phyloP scores from a whole-genome alignment of 257 asterid species.

The Knoxia roxburghii region DNA sequence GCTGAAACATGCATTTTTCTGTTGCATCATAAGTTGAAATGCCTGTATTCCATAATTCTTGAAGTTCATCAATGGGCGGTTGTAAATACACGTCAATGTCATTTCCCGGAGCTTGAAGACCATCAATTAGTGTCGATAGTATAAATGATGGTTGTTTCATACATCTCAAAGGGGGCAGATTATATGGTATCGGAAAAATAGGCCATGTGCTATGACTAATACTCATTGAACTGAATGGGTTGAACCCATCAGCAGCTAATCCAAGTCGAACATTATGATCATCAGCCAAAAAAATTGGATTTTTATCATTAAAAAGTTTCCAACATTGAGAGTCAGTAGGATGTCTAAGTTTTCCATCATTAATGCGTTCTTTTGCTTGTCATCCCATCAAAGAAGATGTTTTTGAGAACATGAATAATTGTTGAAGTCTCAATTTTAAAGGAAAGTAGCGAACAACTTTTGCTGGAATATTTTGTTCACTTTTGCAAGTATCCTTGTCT shows the following conservation, averaged over 20 bases:
- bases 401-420: conserved; percentile 13
- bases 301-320: background rate
- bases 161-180: background rate
- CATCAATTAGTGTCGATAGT: background rate
- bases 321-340: conserved; percentile 8
- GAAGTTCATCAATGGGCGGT: background rate
- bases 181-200: background rate
- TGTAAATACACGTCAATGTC: background rate
- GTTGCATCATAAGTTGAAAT: background rate
- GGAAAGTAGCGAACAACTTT: background rate
- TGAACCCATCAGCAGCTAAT: background rate
- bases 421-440: conserved; percentile 4
- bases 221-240: background rate
- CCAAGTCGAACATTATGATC: background rate
- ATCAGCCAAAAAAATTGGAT: background rate
- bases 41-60: background rate
- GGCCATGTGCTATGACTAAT: background rate
- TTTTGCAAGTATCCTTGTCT: background rate
- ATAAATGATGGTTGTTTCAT: background rate
- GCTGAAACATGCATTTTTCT: background rate
- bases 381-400: conserved; percentile 17
- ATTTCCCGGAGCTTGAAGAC: background rate
- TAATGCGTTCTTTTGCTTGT: conserved; percentile 12
- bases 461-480: background rate
- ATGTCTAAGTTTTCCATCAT: conserved; percentile 19